Evolutionary conservation across 2,329 filamentous ascomycete species (phyloP).

Genomic region (Mycosphaerella arachidis): DNA sequence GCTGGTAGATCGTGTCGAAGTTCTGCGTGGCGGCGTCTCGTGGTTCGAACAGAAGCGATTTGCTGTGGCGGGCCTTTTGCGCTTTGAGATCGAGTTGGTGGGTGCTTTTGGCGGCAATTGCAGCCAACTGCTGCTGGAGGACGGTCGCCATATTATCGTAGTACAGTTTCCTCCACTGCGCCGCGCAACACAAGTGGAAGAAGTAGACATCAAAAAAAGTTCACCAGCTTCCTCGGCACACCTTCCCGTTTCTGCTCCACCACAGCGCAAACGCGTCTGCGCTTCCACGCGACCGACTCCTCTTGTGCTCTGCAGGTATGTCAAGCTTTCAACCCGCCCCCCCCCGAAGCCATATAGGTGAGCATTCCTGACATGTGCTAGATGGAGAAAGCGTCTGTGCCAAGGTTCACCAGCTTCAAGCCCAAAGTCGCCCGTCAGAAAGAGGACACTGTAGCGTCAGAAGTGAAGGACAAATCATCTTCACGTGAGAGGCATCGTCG

Average conservation of each 20-base stretch:
- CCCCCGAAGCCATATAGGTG: neutral
- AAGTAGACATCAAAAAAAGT: neutral
- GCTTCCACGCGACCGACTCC: neutral
- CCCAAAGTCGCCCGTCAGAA: slow-evolving; percentile 38
- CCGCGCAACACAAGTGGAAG: neutral
- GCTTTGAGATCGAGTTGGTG: slow-evolving; percentile 88
- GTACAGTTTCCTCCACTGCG: neutral
- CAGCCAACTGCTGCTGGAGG: slow-evolving; percentile 88
- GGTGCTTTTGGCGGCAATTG: slow-evolving; percentile 84
- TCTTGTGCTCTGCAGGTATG: slow-evolving; percentile 5
- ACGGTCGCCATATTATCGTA: slow-evolving; percentile 65
- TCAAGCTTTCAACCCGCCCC: neutral
- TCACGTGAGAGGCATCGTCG: neutral
- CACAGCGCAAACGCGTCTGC: neutral
- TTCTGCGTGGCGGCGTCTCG: slow-evolving; percentile 80
- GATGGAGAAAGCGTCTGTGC: slow-evolving; percentile 41
- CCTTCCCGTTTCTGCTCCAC: neutral
- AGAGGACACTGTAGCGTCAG: slow-evolving; percentile 7
- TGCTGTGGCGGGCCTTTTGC: slow-evolving; percentile 84
- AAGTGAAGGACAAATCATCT: neutral
- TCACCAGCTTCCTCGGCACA: neutral
- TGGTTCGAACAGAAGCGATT: slow-evolving; percentile 90
- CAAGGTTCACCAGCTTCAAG: slow-evolving; percentile 73
- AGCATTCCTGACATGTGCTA: neutral
- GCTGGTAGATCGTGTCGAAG: slow-evolving; percentile 80